These are phyloP conservation scores for Pseudofabraea citricarpa DNA, from an alignment of 2,329 filamentous ascomycete species.

Conservation along the genomic window DNA sequence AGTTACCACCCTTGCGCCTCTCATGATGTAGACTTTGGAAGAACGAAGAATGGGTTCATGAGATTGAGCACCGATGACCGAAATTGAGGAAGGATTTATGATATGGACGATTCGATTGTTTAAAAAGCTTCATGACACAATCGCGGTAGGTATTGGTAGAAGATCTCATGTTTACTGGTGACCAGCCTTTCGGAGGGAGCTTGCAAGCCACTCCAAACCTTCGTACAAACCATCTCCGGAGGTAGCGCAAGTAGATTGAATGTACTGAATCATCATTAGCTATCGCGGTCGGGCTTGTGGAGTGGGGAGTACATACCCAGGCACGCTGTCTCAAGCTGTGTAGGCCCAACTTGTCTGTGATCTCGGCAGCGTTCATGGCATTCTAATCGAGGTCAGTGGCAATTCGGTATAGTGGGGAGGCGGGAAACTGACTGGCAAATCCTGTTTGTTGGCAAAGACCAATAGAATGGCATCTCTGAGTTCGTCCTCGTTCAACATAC, in stretches of 20 bases:
- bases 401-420: neutral
- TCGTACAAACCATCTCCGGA: slow-evolving; percentile 99
- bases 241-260: slow-evolving; percentile 98
- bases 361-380: slow-evolving; percentile 99
- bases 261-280: slow-evolving; percentile 60
- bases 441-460: slow-evolving; percentile 99
- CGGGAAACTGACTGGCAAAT: slow-evolving; percentile 77
- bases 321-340: slow-evolving; percentile 98
- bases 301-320: slow-evolving; percentile 68
- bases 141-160: slow-evolving; percentile 11
- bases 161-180: slow-evolving; percentile 46
- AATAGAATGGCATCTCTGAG: slow-evolving; percentile 94
- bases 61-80: slow-evolving; percentile 24
- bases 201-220: slow-evolving; percentile 91
- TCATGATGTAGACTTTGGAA: slow-evolving; percentile 27
- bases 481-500: slow-evolving; percentile 98
- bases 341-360: slow-evolving; percentile 99
- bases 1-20: slow-evolving; percentile 31
- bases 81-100: slow-evolving; percentile 23
- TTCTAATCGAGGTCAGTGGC: slow-evolving; percentile 56
- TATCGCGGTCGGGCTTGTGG: too few relatives aligned
- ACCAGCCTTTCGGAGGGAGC: slow-evolving; percentile 73
- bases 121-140: slow-evolving; percentile 21
- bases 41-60: slow-evolving; percentile 26
- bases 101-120: slow-evolving; percentile 27